phyloP scores from a whole-genome alignment of 352 stramenopile genomes.

The Hyaloperonospora brassicae region DNA sequence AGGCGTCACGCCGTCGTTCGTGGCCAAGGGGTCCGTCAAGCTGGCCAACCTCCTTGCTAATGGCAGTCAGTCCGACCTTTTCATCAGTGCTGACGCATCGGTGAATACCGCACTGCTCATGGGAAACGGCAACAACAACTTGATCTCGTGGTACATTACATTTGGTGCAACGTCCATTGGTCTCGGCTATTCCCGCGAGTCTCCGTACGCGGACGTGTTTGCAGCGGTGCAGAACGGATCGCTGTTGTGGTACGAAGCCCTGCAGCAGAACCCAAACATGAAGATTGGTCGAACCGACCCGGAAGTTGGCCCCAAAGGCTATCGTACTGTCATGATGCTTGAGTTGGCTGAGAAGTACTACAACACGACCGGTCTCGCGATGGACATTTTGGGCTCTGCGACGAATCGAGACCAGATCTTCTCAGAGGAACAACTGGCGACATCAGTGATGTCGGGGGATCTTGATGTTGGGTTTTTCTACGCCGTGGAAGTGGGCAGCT shows the following conservation, averaged over 20 bases:
- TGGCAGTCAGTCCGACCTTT: slow-evolving; percentile 26
- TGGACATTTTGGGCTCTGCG: slow-evolving; percentile 22
- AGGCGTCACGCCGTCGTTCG: slow-evolving; percentile 20
- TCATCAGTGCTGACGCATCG: slow-evolving; percentile 28
- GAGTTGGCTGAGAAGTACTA: slow-evolving; percentile 29
- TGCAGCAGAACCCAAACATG: slow-evolving; percentile 24
- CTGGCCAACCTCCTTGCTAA: slow-evolving; percentile 26
- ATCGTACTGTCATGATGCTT: slow-evolving; percentile 33
- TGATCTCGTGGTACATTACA: slow-evolving; percentile 31
- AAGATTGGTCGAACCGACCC: slow-evolving; percentile 28
- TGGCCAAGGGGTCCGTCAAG: slow-evolving; percentile 29
- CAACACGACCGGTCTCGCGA: slow-evolving; percentile 16
- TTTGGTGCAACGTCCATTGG: slow-evolving; percentile 26
- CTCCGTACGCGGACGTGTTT: slow-evolving; percentile 26
- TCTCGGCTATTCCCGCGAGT: slow-evolving; percentile 22
- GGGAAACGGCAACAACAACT: slow-evolving; percentile 21
- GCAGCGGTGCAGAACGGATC: slow-evolving; percentile 23
- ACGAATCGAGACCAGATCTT: slow-evolving; percentile 30
- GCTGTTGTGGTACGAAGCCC: slow-evolving; percentile 25
- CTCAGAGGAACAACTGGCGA: slow-evolving; percentile 30
- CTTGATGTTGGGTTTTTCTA: slow-evolving; percentile 32
- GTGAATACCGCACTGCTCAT: slow-evolving; percentile 28
- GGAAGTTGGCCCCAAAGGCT: slow-evolving; percentile 26
- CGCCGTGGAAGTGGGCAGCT: slow-evolving; percentile 19
- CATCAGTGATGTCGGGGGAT: slow-evolving; percentile 21